These are phyloP conservation scores for Phoenix roebelenii DNA, from an alignment of 176 grass and related monocot genomes.

Conservation along the genomic window DNA sequence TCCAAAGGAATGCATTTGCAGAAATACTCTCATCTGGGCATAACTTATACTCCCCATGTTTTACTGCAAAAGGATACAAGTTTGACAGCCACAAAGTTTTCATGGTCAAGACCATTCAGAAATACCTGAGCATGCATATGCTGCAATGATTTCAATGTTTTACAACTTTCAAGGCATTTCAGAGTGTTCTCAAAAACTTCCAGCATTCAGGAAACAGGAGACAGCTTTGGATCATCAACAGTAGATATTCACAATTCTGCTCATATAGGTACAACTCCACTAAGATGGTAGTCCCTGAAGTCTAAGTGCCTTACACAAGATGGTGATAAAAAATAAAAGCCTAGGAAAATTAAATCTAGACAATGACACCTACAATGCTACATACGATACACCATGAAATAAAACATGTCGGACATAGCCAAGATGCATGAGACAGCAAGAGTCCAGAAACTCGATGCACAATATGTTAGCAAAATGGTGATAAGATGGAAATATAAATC, in stretches of 20 bases:
- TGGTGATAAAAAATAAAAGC: too few species aligned
- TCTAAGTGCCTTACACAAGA: too few species aligned
- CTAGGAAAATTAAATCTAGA: too few species aligned
- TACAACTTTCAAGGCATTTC: constrained; percentile 18
- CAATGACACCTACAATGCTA: too few species aligned
- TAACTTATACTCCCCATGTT: constrained; percentile 14
- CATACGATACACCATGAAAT: too few species aligned
- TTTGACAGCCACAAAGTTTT: constrained; percentile 29
- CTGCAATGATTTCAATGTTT: constrained; percentile 14
- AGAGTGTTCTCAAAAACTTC: constrained; percentile 2
- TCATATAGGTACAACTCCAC: background rate
- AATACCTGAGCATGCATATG: constrained; percentile 45
- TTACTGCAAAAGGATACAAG: constrained; percentile 27
- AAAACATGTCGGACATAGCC: too few species aligned
- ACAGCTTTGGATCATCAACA: background rate
- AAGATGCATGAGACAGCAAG: too few species aligned
- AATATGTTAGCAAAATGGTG: too few species aligned
- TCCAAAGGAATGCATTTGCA: constrained; percentile 40
- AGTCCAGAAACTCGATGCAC: too few species aligned
- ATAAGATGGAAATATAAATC: too few species aligned
- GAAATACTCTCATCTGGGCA: constrained; percentile 19
- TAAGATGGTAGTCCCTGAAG: too few species aligned
- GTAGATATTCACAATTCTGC: background rate
- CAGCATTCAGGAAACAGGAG: background rate
- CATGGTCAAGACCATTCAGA: constrained; percentile 25